Conservation (phyloP, 2,329 filamentous ascomycete species). For the Pseudogymnoascus sp. region DNA sequence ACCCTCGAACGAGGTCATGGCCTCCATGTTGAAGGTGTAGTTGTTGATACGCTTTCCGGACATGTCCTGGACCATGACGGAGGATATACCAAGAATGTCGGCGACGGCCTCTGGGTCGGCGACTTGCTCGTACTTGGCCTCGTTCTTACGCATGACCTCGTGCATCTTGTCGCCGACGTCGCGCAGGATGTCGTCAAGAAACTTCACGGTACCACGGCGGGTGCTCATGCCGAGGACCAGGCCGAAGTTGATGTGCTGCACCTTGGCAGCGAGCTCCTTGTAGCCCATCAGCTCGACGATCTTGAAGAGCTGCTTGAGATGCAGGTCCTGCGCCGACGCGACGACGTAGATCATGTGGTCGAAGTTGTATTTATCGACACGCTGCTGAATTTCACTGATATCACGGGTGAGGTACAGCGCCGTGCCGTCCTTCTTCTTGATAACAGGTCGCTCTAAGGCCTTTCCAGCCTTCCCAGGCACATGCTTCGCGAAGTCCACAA, state of each 20-base stretch:
- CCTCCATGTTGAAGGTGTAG: constrained; percentile 68
- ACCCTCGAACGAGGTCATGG: constrained; percentile 76
- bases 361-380: constrained; percentile 55
- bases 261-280: constrained; percentile 56
- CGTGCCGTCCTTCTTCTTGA: constrained; percentile 66
- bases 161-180: constrained; percentile 94
- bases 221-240: constrained; percentile 64
- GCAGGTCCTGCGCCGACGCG: constrained; percentile 61
- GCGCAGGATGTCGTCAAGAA: constrained; percentile 60
- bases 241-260: constrained; percentile 69
- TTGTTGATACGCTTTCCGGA: constrained; percentile 73
- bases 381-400: constrained; percentile 63
- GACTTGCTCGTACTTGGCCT: constrained; percentile 82
- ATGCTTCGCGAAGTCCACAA: constrained; percentile 64
- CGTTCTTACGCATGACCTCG: constrained; percentile 88
- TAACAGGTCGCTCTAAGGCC: constrained; percentile 59
- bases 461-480: constrained; percentile 58
- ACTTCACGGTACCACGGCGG: constrained; percentile 65
- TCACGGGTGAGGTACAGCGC: constrained; percentile 72
- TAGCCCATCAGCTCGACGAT: constrained; percentile 64
- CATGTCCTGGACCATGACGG: constrained; percentile 98
- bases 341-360: constrained; percentile 78
- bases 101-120: constrained; percentile 72
- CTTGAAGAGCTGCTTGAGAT: constrained; percentile 68
- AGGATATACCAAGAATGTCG: constrained; percentile 83